Base-by-base conservation (phyloP, 805 yeast genomes). In the Starmerella apis region DNA sequence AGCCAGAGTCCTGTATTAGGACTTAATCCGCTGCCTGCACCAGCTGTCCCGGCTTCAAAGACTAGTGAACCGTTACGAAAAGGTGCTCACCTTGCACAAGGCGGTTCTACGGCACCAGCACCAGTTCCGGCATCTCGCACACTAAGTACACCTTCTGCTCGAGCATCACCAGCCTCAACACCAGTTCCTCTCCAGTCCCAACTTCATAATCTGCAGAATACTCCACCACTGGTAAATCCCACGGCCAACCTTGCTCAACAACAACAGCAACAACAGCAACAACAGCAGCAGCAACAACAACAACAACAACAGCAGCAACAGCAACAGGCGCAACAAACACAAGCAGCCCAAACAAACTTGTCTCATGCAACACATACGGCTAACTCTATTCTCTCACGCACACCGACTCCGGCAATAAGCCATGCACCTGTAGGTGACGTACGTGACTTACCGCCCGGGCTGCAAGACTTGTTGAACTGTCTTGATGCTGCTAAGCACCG, bases 401-500 rank as follows among this genome's bases (percentile, higher is more conserved):
- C 35, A 8, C 46, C 35, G 19, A 43, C 37, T 3, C 35, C 46
- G 4, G 46, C 35, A 4, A 4, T 13, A 13, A 41, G 2, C 18
- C 24, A 18, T 6, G 16, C 35, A 13, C 27, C 45, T 18, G 9
- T 41, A 14, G 37, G 37, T 6, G 37, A 30, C 22, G 27, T 43
- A 4, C 46, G 37, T 5, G 37, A 31, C 37, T 62, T 70, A 11
- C 73, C 73, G 2, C 69, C 70, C 3, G 73, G 73, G 0, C 58
- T 69, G 22, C 71, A 66, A 51, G 72, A 68, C 46, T 59, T 70
- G 5, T 63, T 65, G 13, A 53, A 61, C 25, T 63, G 71, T 7
- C 63, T 69, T 28, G 69, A 68, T 19, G 63, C 64, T 3, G 73
- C 78, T 53, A 63, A 65, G 63, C 60, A 59, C 30, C 68, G 83